Conservation (phyloP, 148 eudicot species). For the Linanthus parryae region DNA sequence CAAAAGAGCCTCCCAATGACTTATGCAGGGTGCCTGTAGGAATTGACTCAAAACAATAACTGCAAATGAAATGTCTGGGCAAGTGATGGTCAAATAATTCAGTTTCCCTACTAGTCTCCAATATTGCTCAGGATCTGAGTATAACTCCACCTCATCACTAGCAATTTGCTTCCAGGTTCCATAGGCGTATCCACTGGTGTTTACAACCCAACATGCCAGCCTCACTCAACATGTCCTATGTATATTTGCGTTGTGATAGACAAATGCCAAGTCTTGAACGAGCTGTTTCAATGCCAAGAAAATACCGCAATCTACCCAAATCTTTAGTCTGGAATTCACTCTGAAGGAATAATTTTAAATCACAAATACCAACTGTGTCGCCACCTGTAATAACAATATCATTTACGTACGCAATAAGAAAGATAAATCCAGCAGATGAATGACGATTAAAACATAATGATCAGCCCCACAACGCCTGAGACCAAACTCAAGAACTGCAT, state of each 20-base stretch:
- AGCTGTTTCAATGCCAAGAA: not conserved
- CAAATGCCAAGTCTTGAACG: not conserved
- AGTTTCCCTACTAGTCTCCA: no score
- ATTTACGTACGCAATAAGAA: not conserved
- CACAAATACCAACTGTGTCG: not conserved
- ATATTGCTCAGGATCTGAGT: no score
- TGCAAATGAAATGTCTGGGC: not conserved
- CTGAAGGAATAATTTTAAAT: not conserved
- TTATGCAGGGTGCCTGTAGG: not conserved
- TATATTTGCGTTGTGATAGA: not conserved
- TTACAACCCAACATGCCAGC: not conserved
- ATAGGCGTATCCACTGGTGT: not conserved
- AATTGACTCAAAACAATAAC: not conserved
- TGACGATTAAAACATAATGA: not conserved
- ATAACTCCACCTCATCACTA: no score
- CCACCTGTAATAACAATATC: not conserved
- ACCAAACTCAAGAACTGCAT: no score
- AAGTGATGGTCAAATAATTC: not conserved
- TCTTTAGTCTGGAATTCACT: not conserved
- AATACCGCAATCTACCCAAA: not conserved
- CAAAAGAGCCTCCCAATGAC: not conserved
- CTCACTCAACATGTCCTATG: not conserved
- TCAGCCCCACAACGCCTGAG: no score
- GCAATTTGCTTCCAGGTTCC: no score
- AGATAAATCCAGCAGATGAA: not conserved